A percentile compares a stretch with the other conserved stretches of the same genome.
Evolutionary conservation across 177 flowering plant species (phyloP).

Genomic region (Vitis hybrid): DNA sequence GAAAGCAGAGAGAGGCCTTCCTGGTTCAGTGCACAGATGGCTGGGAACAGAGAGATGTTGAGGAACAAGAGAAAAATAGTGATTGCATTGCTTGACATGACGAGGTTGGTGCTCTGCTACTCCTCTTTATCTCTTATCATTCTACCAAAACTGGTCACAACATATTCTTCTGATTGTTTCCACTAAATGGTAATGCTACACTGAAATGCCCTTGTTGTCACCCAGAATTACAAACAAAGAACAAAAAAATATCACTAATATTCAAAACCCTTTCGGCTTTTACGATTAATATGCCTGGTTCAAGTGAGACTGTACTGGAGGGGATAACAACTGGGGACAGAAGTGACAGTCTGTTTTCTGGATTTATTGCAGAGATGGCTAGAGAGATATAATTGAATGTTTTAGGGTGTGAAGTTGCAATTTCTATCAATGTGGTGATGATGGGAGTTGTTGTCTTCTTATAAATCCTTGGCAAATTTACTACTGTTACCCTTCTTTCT

Average conservation of each 20-base stretch:
- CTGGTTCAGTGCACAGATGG: slow-evolving; percentile 41
- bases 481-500: background rate
- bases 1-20: slow-evolving; percentile 55
- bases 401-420: background rate
- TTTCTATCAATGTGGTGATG: slow-evolving; percentile 1
- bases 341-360: slow-evolving; percentile 3
- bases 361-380: background rate
- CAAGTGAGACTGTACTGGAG: background rate
- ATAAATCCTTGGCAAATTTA: background rate
- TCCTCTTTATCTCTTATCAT: slow-evolving; percentile 10
- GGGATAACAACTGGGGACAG: slow-evolving; percentile 2
- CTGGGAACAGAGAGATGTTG: slow-evolving; percentile 24
- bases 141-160: background rate
- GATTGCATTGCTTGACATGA: slow-evolving; percentile 38
- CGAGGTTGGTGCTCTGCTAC: slow-evolving; percentile 15
- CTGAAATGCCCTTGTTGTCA: background rate
- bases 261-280: too few relatives aligned
- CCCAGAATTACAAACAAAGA: background rate
- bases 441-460: background rate
- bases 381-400: background rate
- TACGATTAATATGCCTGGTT: background rate
- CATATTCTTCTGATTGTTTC: background rate
- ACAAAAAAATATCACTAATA: background rate
- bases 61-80: slow-evolving; percentile 33
- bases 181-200: background rate